Conservation (phyloP, 2,329 filamentous ascomycete species). For the Fusarium succisae region DNA sequence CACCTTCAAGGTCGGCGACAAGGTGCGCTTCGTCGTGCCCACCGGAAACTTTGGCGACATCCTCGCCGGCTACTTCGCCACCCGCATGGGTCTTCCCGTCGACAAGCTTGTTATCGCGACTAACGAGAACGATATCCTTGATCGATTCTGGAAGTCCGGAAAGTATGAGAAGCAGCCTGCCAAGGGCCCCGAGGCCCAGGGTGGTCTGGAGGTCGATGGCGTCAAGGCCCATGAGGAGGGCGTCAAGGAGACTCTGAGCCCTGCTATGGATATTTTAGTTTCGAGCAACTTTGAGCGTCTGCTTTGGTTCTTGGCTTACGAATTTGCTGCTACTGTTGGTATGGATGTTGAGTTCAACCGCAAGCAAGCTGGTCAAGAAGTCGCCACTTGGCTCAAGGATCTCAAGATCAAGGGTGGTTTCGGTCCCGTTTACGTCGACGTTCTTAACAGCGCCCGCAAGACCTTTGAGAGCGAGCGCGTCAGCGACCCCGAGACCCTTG, state of each 20-base stretch:
- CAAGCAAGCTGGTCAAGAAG: constrained; percentile 77
- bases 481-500: constrained; percentile 72
- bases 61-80: constrained; percentile 91
- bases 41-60: constrained; percentile 97
- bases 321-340: constrained; percentile 67
- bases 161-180: constrained; percentile 86
- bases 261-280: constrained; percentile 97
- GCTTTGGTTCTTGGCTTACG: constrained; percentile 90
- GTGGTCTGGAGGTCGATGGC: constrained; percentile 71
- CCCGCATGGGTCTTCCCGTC: constrained; percentile 85
- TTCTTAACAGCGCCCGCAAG: constrained; percentile 74
- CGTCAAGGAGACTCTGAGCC: constrained; percentile 90
- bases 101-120: constrained; percentile 93
- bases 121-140: constrained; percentile 96
- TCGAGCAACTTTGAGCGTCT: constrained; percentile 97
- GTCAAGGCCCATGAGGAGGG: constrained; percentile 73
- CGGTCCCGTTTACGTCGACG: constrained; percentile 75
- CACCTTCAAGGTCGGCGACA: constrained; percentile 70
- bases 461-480: constrained; percentile 86
- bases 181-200: constrained; percentile 64
- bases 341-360: constrained; percentile 74
- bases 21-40: constrained; percentile 86
- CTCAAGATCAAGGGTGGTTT: constrained; percentile 87
- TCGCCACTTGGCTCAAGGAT: constrained; percentile 79
- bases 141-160: constrained; percentile 93